These are phyloP conservation scores for Ulota crispa DNA, from an alignment of 225 moss, liverwort and hornwort genomes.

Conservation along the genomic window DNA sequence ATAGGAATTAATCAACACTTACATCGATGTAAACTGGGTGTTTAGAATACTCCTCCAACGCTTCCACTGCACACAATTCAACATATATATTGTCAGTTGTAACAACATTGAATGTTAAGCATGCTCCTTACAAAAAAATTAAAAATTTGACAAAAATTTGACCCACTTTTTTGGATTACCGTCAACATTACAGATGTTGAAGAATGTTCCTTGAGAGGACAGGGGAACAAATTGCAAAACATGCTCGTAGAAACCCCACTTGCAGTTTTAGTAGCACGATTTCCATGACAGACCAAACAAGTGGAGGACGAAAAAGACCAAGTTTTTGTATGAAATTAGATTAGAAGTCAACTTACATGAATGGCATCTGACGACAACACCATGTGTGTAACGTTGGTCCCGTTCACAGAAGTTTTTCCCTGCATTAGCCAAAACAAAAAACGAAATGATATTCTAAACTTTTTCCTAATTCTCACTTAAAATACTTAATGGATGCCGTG, in stretches of 20 bases:
- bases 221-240: no score
- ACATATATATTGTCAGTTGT: background rate
- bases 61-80: slow-evolving; percentile 44
- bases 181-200: background rate
- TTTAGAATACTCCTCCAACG: slow-evolving; percentile 31
- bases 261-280: no score
- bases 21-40: slow-evolving; percentile 31
- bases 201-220: background rate
- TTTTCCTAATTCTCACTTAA: background rate
- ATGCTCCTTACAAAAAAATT: background rate
- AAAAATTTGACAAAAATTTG: background rate
- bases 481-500: background rate
- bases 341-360: slow-evolving; percentile 34
- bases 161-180: background rate
- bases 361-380: slow-evolving; percentile 43
- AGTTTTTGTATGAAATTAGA: no score
- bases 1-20: background rate
- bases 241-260: no score
- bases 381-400: slow-evolving; percentile 46
- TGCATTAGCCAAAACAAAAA: slow-evolving; percentile 12
- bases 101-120: background rate
- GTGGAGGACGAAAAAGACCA: no score
- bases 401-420: slow-evolving; percentile 51
- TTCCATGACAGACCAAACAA: no score
- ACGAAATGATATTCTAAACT: background rate